These are phyloP conservation scores for Schizosaccharomyces osmophilus DNA, from an alignment of 805 yeast species.

Conservation along the genomic window DNA sequence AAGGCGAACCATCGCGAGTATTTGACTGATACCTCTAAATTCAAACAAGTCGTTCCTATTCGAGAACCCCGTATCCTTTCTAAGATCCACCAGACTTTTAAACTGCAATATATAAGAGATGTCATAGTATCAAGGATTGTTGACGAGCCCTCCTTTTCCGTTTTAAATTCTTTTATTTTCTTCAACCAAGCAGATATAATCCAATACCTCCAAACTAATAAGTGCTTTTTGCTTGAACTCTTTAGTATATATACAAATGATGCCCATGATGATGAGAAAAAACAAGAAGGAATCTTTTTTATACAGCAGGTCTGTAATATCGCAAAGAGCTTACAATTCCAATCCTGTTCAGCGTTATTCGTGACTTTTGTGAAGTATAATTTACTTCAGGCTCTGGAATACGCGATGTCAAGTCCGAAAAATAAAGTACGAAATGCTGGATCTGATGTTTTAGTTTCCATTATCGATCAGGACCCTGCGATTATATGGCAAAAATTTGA, in stretches of 20 bases:
- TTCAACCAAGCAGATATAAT: slow-evolving; percentile 45
- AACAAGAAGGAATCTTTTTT: slow-evolving; percentile 48
- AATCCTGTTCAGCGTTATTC: slow-evolving; percentile 42
- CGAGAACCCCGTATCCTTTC: slow-evolving; percentile 24
- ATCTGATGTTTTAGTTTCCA: slow-evolving; percentile 53
- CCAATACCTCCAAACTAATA: slow-evolving; percentile 27
- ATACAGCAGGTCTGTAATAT: slow-evolving; percentile 58
- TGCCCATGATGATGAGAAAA: neutral
- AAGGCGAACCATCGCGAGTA: slow-evolving; percentile 63
- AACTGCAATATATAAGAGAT: slow-evolving; percentile 61
- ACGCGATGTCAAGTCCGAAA: slow-evolving; percentile 35
- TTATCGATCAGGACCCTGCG: slow-evolving; percentile 58
- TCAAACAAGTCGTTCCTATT: slow-evolving; percentile 50
- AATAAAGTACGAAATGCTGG: slow-evolving; percentile 36
- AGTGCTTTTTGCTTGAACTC: slow-evolving; percentile 29
- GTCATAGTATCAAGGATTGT: slow-evolving; percentile 59
- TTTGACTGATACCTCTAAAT: slow-evolving; percentile 29
- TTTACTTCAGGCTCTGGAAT: slow-evolving; percentile 40
- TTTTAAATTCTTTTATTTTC: slow-evolving; percentile 42
- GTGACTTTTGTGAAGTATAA: slow-evolving; percentile 40
- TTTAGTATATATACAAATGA: slow-evolving; percentile 26
- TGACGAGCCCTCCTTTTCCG: slow-evolving; percentile 54
- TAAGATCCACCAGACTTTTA: slow-evolving; percentile 48
- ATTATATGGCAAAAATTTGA: slow-evolving; percentile 4
- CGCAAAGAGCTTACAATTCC: slow-evolving; percentile 39